Evolutionary conservation across 2,329 filamentous ascomycete species (phyloP).

Genomic region (Cladosporium velox): DNA sequence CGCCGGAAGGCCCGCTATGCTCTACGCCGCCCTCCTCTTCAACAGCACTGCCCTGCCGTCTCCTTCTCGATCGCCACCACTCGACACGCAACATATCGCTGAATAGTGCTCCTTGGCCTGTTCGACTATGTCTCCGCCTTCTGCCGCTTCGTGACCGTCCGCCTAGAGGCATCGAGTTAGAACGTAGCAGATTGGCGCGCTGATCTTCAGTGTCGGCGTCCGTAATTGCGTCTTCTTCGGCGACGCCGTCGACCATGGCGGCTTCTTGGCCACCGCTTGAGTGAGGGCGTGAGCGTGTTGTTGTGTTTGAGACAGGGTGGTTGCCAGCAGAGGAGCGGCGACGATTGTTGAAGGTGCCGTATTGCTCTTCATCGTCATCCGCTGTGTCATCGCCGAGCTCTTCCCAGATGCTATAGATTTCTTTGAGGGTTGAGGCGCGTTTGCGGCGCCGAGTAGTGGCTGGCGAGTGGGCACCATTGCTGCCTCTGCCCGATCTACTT

Average conservation of each 20-base stretch:
- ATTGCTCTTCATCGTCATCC: conserved; percentile 20
- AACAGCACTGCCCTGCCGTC: not conserved
- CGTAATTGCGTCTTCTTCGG: not conserved
- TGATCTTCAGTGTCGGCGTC: conserved; percentile 17
- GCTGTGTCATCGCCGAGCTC: conserved; percentile 32
- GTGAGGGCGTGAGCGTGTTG: conserved; percentile 22
- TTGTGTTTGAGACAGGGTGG: conserved; percentile 24
- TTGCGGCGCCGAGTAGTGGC: conserved; percentile 29
- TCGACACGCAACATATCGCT: conserved; percentile 34
- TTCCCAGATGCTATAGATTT: conserved; percentile 38
- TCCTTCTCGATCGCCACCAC: conserved; percentile 33
- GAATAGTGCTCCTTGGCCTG: conserved; percentile 34
- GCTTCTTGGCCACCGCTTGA: conserved; percentile 22
- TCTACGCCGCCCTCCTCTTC: conserved; percentile 5
- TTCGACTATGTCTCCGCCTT: conserved; percentile 25
- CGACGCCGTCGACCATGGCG: not conserved
- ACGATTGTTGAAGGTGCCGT: conserved; percentile 29
- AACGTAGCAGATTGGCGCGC: conserved; percentile 9
- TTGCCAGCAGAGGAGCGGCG: conserved; percentile 2
- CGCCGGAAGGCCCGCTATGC: not conserved
- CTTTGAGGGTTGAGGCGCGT: conserved; percentile 37
- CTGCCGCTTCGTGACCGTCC: conserved; percentile 5
- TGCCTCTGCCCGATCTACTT: conserved; percentile 6
- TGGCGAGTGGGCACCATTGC: conserved; percentile 21
- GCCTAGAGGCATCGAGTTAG: conserved; percentile 3